These are phyloP conservation scores for Rhodomyrtus tomentosa DNA, from an alignment of 345 rosid genomes.

Conservation along the genomic window DNA sequence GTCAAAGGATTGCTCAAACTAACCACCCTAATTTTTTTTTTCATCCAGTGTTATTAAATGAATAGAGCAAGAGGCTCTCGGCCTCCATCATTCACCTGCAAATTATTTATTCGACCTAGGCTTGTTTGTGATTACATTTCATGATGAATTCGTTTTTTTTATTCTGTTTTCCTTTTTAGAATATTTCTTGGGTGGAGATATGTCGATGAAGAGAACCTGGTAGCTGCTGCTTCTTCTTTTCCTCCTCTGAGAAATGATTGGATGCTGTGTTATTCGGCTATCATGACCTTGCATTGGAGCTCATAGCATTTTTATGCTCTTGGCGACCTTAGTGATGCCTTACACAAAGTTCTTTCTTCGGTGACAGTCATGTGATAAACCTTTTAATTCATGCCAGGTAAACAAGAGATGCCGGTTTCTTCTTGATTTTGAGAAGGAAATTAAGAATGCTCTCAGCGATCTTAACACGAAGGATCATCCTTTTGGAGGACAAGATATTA, in stretches of 20 bases:
- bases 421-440: slow-evolving; percentile 64
- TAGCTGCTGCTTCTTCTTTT: not conserved
- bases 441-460: slow-evolving; percentile 25
- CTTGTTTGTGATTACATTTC: not conserved
- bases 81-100: not conserved
- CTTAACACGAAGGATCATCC: slow-evolving; percentile 44
- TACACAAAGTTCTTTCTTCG: not conserved
- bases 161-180: not conserved
- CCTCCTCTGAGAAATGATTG: not conserved
- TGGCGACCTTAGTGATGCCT: not conserved
- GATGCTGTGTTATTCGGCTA: not conserved
- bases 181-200: not conserved
- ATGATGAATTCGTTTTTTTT: not conserved
- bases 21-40: too few species aligned
- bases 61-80: too few species aligned
- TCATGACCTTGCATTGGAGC: not conserved
- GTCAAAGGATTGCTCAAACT: too few species aligned
- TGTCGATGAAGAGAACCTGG: too few species aligned
- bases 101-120: not conserved
- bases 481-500: slow-evolving; percentile 57
- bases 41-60: too few species aligned
- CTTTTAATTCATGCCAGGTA: slow-evolving; percentile 25
- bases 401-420: slow-evolving; percentile 87
- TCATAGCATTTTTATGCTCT: not conserved
- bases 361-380: not conserved